Conservation (phyloP, 75 land plant species). For the Selaginella tamariscina region DNA sequence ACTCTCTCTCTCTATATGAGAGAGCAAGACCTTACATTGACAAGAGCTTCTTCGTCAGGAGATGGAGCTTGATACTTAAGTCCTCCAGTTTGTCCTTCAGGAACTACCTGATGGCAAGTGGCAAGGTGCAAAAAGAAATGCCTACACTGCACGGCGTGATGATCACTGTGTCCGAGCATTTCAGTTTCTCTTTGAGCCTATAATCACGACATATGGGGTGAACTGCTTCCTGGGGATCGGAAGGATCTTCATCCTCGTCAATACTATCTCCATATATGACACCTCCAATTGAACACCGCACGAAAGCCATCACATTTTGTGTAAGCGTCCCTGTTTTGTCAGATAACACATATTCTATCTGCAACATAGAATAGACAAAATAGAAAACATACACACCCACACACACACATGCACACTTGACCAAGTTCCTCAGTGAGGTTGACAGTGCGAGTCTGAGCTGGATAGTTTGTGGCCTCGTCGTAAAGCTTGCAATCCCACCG, state of each 20-base stretch:
- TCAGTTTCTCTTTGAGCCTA: slow-evolving; percentile 7
- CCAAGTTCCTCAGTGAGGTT: slow-evolving; percentile 35
- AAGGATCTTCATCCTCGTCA: background rate
- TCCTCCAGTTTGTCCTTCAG: slow-evolving; percentile 14
- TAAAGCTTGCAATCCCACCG: slow-evolving; percentile 23
- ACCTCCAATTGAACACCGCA: slow-evolving; percentile 31
- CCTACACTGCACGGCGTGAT: slow-evolving; percentile 10
- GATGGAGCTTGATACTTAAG: slow-evolving; percentile 26
- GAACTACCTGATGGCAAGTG: slow-evolving; percentile 23
- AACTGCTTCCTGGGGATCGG: background rate
- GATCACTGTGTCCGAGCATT: slow-evolving; percentile 9
- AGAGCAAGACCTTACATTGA: slow-evolving; percentile 21
- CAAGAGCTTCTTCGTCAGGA: slow-evolving; percentile 41
- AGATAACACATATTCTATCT: slow-evolving; percentile 28
- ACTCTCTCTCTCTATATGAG: too few species aligned
- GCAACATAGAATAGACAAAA: background rate
- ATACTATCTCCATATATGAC: slow-evolving; percentile 20
- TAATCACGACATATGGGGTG: slow-evolving; percentile 21
- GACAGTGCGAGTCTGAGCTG: slow-evolving; percentile 20
- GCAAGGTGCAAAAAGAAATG: slow-evolving; percentile 28
- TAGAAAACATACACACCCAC: background rate
- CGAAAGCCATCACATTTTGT: slow-evolving; percentile 35
- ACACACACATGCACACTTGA: slow-evolving; percentile 15
- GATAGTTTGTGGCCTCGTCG: slow-evolving; percentile 12
- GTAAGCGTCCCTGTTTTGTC: slow-evolving; percentile 37